phyloP scores from a whole-genome alignment of 352 stramenopile species.

The Pythium vanterpoolii region DNA sequence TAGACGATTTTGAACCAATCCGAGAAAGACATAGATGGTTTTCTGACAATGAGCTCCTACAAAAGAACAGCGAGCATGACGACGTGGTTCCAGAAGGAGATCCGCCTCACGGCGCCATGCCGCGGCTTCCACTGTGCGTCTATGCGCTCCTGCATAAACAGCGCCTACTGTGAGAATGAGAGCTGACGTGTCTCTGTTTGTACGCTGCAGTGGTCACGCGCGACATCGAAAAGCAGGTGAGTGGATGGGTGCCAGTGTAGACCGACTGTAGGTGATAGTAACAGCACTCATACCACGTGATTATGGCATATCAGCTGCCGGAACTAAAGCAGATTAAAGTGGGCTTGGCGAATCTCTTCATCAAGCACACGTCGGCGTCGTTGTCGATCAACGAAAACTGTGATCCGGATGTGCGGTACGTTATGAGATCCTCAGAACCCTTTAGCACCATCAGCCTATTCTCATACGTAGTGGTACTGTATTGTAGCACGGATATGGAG shows the following conservation, averaged over 20 bases:
- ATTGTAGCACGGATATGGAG: conserved; percentile 90
- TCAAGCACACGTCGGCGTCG: conserved; percentile 95
- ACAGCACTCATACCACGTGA: no score
- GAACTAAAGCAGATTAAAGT: conserved; percentile 86
- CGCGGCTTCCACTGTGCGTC: conserved; percentile 74
- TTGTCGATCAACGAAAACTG: conserved; percentile 97
- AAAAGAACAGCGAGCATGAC: conserved; percentile 27
- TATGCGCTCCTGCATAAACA: neutral
- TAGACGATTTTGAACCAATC: conserved; percentile 9
- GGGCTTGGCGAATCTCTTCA: conserved; percentile 94
- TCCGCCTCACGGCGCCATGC: conserved; percentile 69
- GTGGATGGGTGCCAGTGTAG: no score
- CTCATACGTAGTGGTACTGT: neutral
- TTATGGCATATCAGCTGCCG: conserved; percentile 34
- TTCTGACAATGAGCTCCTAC: neutral
- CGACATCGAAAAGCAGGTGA: conserved; percentile 81
- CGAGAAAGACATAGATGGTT: neutral
- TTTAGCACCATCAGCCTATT: neutral
- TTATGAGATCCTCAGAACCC: neutral
- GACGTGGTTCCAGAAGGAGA: conserved; percentile 88
- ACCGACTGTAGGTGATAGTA: no score
- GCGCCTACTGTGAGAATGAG: neutral
- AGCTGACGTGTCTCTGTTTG: neutral
- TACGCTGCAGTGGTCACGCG: conserved; percentile 63
- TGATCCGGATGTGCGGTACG: conserved; percentile 90